These are phyloP conservation scores for Litsea cubeba DNA, from an alignment of 164 flowering plant genomes.

Conservation along the genomic window DNA sequence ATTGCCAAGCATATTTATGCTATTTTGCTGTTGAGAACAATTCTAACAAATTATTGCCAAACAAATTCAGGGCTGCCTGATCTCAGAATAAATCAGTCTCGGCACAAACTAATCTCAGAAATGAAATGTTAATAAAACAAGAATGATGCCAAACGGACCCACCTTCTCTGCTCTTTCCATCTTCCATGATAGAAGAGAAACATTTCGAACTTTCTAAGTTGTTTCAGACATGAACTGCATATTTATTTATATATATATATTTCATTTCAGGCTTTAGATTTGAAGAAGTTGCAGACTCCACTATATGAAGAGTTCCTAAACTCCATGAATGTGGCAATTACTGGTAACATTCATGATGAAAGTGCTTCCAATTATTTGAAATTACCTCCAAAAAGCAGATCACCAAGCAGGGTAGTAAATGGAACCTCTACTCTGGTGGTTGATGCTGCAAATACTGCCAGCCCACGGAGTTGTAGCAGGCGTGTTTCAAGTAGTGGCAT, in stretches of 20 bases:
- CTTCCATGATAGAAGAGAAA: no score
- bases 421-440: slow-evolving; percentile 34
- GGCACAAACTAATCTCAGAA: no score
- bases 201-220: not conserved
- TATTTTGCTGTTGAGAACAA: no score
- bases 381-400: slow-evolving; percentile 59
- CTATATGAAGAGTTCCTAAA: slow-evolving; percentile 60
- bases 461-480: slow-evolving; percentile 37
- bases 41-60: no score
- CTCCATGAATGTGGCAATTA: slow-evolving; percentile 39
- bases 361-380: slow-evolving; percentile 27
- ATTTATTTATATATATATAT: no score
- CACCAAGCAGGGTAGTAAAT: slow-evolving; percentile 35
- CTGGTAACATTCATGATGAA: slow-evolving; percentile 26
- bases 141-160: no score
- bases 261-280: slow-evolving; percentile 48
- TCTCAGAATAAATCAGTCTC: no score
- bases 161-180: no score
- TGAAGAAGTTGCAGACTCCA: slow-evolving; percentile 68
- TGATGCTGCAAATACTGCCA: slow-evolving; percentile 25
- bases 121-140: no score
- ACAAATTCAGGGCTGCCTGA: no score
- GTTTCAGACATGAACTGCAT: not conserved
- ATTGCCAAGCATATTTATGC: no score
- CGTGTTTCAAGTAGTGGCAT: slow-evolving; percentile 33